phyloP scores from a whole-genome alignment of 2,329 filamentous ascomycete species.

The Exophiala dermatitidis region DNA sequence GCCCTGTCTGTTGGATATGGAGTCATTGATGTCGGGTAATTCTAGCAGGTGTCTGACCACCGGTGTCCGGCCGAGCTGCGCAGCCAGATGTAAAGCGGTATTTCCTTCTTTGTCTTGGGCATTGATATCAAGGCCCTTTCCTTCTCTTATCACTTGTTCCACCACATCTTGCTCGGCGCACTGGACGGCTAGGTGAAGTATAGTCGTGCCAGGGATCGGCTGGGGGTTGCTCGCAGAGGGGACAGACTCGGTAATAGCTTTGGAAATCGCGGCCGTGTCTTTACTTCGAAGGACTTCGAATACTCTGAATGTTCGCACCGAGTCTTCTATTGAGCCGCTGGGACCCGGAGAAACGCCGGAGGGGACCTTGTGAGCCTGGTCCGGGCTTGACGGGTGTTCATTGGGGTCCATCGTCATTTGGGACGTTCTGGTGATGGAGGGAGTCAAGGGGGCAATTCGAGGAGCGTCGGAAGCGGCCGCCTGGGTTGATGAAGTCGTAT shows the following conservation, averaged over 20 bases:
- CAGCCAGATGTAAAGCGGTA: constrained; percentile 82
- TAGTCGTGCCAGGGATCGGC: constrained; percentile 62
- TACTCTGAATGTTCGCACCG: constrained; percentile 85
- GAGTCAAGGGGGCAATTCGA: constrained; percentile 19
- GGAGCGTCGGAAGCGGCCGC: constrained; percentile 13
- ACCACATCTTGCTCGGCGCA: constrained; percentile 89
- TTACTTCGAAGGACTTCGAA: constrained; percentile 88
- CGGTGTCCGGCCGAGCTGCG: constrained; percentile 68
- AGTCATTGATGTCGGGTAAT: constrained; percentile 78
- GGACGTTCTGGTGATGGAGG: constrained; percentile 28
- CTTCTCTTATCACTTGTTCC: constrained; percentile 78
- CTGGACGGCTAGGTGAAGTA: constrained; percentile 89
- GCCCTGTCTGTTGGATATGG: constrained; percentile 73
- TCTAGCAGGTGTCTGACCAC: constrained; percentile 80
- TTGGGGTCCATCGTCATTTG: constrained; percentile 27
- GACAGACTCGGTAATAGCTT: constrained; percentile 59
- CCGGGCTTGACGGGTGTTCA: constrained; percentile 30
- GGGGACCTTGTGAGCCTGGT: constrained; percentile 31
- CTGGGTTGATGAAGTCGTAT: constrained; percentile 6
- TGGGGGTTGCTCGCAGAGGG: constrained; percentile 41
- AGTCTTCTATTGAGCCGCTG: constrained; percentile 69
- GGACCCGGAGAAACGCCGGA: constrained; percentile 31
- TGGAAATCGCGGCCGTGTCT: constrained; percentile 83
- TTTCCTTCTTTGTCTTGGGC: constrained; percentile 89
- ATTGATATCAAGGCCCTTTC: constrained; percentile 74